phyloP scores from a whole-genome alignment of 116 monocot species.

The Posidonia oceanica region DNA sequence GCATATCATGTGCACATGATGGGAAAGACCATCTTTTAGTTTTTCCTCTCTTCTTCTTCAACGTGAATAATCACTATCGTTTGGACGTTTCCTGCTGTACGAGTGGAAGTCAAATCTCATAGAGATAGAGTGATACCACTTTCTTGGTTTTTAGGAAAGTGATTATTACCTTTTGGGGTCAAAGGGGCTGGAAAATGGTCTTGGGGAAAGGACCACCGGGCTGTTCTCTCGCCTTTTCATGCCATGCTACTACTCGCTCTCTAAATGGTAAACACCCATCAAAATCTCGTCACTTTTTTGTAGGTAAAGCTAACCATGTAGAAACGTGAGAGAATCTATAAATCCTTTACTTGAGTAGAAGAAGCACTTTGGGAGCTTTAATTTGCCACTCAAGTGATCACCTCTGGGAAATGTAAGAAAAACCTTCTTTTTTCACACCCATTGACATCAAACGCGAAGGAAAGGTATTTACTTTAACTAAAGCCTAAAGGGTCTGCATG shows the following conservation, averaged over 20 bases:
- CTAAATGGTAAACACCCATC: too few species aligned
- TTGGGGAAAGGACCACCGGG: background rate
- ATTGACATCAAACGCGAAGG: too few species aligned
- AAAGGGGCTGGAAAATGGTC: background rate
- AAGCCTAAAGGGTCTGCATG: too few species aligned
- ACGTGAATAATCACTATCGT: background rate
- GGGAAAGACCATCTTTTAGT: background rate
- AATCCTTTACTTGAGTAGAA: background rate
- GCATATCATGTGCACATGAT: background rate
- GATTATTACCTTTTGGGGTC: background rate
- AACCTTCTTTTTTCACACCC: too few species aligned
- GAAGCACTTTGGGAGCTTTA: background rate
- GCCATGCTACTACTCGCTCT: background rate
- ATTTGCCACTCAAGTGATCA: background rate
- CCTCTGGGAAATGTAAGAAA: too few species aligned
- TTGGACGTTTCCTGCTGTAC: background rate
- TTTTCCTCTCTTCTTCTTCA: background rate
- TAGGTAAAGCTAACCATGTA: too few species aligned
- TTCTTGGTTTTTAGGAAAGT: constrained; percentile 1
- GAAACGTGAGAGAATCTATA: too few species aligned
- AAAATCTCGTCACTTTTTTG: too few species aligned
- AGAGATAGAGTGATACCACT: background rate
- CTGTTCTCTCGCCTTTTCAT: constrained; percentile 4
- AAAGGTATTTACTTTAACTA: too few species aligned
- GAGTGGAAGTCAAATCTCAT: constrained; percentile 3